Evolutionary conservation across 148 eudicot species (phyloP).

Genomic region (Rhododendron griersonianum): DNA sequence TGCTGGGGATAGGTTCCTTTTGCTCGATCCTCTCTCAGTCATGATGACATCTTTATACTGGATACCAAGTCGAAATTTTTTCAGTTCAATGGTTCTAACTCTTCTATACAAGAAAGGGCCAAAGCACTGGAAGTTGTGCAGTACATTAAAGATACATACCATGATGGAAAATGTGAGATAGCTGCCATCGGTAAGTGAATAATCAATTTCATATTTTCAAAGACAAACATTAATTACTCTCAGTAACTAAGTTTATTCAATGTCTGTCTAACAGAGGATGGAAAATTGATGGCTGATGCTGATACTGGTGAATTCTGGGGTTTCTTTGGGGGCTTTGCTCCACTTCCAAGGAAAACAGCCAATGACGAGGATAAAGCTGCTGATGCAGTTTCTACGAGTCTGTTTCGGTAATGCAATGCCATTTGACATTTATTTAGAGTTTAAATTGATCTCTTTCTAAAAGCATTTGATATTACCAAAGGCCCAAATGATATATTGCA

Average conservation of each 20-base stretch:
- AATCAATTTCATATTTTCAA: not conserved
- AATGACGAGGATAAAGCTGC: conserved; percentile 39
- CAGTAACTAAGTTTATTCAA: not conserved
- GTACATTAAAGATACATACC: conserved; percentile 82
- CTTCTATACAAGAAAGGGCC: conserved; percentile 98
- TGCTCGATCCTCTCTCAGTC: conserved; percentile 88
- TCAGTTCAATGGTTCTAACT: conserved; percentile 91
- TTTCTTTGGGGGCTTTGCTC: conserved; percentile 99
- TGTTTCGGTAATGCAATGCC: conserved; percentile 49
- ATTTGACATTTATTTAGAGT: not conserved
- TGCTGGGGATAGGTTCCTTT: conserved; percentile 69
- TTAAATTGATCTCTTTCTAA: not conserved
- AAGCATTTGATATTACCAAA: not conserved
- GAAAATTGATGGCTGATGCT: conserved; percentile 90
- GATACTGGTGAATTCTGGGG: conserved; percentile 99
- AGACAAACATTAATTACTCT: not conserved
- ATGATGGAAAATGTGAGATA: conserved; percentile 92
- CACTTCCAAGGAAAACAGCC: conserved; percentile 81
- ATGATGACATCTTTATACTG: conserved; percentile 88
- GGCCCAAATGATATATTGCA: not conserved
- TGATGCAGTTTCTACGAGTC: conserved; percentile 46
- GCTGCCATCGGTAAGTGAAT: conserved; percentile 78
- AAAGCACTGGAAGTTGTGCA: conserved; percentile 97
- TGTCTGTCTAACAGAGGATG: conserved; percentile 61
- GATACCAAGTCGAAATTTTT: conserved; percentile 88